Percentiles rank a stretch among this genome's conserved stretches.
Conservation (phyloP, 257 asterid species). For the Solanum phureja region DNA sequence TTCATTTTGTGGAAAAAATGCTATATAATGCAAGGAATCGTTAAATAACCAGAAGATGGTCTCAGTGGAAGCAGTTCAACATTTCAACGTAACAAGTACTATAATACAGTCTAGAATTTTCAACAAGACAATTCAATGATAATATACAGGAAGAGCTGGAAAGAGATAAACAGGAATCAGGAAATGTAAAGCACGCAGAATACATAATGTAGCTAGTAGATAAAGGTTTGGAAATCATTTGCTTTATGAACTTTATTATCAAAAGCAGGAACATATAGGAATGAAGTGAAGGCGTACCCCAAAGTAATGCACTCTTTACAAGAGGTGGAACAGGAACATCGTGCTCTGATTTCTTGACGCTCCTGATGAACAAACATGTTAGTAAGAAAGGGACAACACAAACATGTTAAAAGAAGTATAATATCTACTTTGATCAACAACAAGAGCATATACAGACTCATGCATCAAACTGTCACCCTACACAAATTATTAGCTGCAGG, state of each 20-base stretch:
- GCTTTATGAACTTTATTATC: not conserved
- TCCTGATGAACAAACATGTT: slow-evolving; percentile 34
- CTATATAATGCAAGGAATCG: not conserved
- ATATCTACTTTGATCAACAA: not conserved
- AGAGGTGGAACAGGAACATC: slow-evolving; percentile 97
- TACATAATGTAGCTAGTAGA: not conserved
- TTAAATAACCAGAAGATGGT: not conserved
- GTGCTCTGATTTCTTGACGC: slow-evolving; percentile 66
- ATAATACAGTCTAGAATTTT: not conserved
- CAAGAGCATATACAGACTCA: not conserved
- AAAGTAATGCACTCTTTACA: slow-evolving; percentile 82
- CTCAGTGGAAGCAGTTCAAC: not conserved
- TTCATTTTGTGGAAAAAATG: not conserved
- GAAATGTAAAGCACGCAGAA: not conserved
- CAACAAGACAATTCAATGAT: not conserved
- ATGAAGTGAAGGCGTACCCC: slow-evolving; percentile 55
- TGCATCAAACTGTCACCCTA: not conserved
- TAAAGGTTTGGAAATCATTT: not conserved
- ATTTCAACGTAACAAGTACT: not conserved
- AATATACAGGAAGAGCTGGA: not conserved
- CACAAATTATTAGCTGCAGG: not conserved
- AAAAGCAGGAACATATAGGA: not conserved
- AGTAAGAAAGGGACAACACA: not conserved
- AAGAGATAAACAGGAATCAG: not conserved
- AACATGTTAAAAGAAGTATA: not conserved